Evolutionary conservation across 1,284 basidiomycete species (phyloP).

Genomic region (Puccinia coronata): DNA sequence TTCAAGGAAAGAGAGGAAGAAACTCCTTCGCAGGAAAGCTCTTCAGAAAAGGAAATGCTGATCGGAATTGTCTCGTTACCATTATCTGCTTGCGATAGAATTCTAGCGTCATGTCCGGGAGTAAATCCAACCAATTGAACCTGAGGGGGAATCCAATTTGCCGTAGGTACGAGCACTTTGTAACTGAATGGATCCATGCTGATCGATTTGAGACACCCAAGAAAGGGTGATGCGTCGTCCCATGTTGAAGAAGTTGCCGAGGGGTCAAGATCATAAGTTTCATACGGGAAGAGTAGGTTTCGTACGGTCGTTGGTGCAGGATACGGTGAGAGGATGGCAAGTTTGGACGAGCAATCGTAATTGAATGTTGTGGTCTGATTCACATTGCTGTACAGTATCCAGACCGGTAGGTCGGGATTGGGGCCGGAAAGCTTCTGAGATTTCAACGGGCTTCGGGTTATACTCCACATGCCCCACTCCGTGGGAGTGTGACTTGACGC

Average conservation of each 20-base stretch:
- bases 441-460: conserved; percentile 59
- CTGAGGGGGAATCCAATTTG: conserved; percentile 69
- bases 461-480: conserved; percentile 82
- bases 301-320: conserved; percentile 65
- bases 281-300: conserved; percentile 80
- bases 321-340: conserved; percentile 67
- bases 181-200: conserved; percentile 74
- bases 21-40: conserved; percentile 72
- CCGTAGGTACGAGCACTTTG: conserved; percentile 73
- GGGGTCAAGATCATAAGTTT: conserved; percentile 68
- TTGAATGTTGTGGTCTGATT: conserved; percentile 34
- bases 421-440: conserved; percentile 62
- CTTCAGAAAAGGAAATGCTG: conserved; percentile 72
- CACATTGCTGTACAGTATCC: conserved; percentile 48
- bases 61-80: conserved; percentile 71
- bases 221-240: conserved; percentile 66
- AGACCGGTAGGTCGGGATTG: conserved; percentile 61
- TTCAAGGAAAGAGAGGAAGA: conserved; percentile 68
- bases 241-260: conserved; percentile 68
- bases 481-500: conserved; percentile 78
- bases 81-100: conserved; percentile 63
- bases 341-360: conserved; percentile 59
- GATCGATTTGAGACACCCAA: conserved; percentile 71
- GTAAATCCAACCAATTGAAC: conserved; percentile 75
- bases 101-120: conserved; percentile 80